Evolutionary conservation across 139 green algal species (phyloP), one percentile per base, ranked within the genome.

Genomic region (Chlamydomonas eustigma): DNA sequence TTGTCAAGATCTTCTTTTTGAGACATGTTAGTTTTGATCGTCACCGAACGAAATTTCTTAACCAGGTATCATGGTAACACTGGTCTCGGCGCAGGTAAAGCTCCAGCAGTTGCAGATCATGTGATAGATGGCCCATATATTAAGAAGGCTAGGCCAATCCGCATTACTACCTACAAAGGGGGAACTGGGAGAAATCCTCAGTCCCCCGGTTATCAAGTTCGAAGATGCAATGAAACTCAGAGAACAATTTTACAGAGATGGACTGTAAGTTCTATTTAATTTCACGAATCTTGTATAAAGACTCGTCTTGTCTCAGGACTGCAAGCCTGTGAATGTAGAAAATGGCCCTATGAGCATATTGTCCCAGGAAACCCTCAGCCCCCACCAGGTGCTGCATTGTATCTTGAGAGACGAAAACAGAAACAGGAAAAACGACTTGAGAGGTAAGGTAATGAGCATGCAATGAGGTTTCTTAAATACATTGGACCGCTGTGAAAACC

Each of bases 281-380:
- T n/a, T n/a, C n/a, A n/a, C n/a, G n/a, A n/a, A n/a, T n/a, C n/a
- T n/a, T n/a, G n/a, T n/a, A n/a, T n/a, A n/a, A n/a, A n/a, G n/a
- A n/a, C n/a, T n/a, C n/a, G n/a, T n/a, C n/a, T n/a, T n/a, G n/a
- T n/a, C n/a, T n/a, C 51, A 67, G 32, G 51, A 28, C 3, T 67
- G 51, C 51, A n/a, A 71, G 37, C 32, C 64, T 6, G n/a, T 39
- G 4, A 28, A 24, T 51, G 67, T 69, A 86, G 81, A 63, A 63
- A 73, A n/a, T 86, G 81, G 81, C 81, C 81, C 2, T 83, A 79
- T 38, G 81, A 86, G 77, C 68, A 86, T 69, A 83, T 86, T 34
- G 74, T 86, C 4, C 81, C 81, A 0, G 81, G 81, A 33, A 64
- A 71, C 3, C 81, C 77, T 0, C 72, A 76, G 36, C 74, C 74